Evolutionary conservation across 2,329 filamentous ascomycete species (phyloP).

Genomic region (Sporothrix humicola): DNA sequence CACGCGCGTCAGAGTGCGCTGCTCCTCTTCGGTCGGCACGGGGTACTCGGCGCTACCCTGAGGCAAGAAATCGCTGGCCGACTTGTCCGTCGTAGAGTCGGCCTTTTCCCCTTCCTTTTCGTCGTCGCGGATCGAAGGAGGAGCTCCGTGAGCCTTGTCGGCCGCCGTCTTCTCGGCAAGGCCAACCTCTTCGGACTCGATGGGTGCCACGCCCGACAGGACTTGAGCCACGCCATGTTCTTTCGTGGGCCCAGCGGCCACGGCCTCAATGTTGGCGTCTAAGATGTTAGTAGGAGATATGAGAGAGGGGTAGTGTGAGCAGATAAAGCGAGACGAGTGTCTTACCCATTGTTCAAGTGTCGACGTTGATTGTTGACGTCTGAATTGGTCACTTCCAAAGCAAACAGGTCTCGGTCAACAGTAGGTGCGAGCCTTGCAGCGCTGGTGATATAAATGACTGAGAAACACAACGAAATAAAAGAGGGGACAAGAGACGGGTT

Average conservation of each 20-base stretch:
- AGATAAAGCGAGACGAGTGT: neutral
- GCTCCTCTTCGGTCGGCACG: neutral
- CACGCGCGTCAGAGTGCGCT: neutral
- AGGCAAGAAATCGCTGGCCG: neutral
- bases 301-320: neutral
- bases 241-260: conserved; percentile 2
- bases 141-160: neutral
- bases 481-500: neutral
- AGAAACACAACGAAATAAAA: neutral
- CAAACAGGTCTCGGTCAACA: neutral
- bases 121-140: neutral
- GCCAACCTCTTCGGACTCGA: neutral
- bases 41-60: conserved; percentile 11
- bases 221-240: neutral
- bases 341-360: neutral
- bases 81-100: neutral
- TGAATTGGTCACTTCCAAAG: neutral
- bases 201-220: neutral
- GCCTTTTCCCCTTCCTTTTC: neutral
- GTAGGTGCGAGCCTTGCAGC: neutral
- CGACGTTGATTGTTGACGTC: neutral
- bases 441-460: neutral
- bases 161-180: neutral
- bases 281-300: too few relatives aligned
- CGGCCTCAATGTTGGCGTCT: conserved; percentile 9